A percentile compares a stretch with the other conserved stretches of the same genome.
These are phyloP conservation scores for Pyrenophora teres DNA, from an alignment of 2,329 filamentous ascomycete genomes.

Conservation along the genomic window DNA sequence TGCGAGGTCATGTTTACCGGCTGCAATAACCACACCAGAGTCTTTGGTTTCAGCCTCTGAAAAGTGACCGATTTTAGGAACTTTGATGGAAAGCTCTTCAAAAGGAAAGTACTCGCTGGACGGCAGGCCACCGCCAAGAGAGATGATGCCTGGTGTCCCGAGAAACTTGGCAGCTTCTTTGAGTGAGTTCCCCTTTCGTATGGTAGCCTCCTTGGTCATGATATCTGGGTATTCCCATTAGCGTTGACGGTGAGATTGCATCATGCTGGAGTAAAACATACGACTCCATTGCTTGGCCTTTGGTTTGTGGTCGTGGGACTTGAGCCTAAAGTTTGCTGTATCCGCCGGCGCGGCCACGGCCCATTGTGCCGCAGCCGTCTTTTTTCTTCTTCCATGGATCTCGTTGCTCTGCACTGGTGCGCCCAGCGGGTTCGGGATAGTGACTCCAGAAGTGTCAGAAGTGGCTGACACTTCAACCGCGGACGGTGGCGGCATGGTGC, in stretches of 20 bases:
- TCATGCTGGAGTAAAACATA: constrained; percentile 55
- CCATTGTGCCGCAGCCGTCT: constrained; percentile 71
- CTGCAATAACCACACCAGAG: constrained; percentile 64
- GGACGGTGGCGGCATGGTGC: constrained; percentile 37
- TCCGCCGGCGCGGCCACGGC: constrained; percentile 77
- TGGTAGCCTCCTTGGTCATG: constrained; percentile 60
- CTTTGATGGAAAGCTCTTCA: constrained; percentile 73
- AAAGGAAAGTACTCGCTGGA: constrained; percentile 93
- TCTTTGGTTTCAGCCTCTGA: constrained; percentile 68
- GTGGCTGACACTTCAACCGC: constrained; percentile 51
- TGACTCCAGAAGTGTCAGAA: constrained; percentile 55
- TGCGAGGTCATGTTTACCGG: constrained; percentile 83
- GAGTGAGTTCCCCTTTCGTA: constrained; percentile 61
- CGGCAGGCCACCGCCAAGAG: constrained; percentile 88
- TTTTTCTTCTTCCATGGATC: constrained; percentile 69
- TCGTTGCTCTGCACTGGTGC: constrained; percentile 59
- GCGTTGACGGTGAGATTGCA: not conserved
- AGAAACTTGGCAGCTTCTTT: constrained; percentile 82
- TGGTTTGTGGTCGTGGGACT: constrained; percentile 67
- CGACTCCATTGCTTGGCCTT: constrained; percentile 83
- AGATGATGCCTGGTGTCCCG: constrained; percentile 82
- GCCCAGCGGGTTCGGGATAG: constrained; percentile 59
- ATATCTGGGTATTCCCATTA: constrained; percentile 41
- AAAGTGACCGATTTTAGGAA: constrained; percentile 72
- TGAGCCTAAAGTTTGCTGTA: constrained; percentile 79